Evolutionary conservation across 331 rosid species (phyloP).

Genomic region (Cucumis variabilis): DNA sequence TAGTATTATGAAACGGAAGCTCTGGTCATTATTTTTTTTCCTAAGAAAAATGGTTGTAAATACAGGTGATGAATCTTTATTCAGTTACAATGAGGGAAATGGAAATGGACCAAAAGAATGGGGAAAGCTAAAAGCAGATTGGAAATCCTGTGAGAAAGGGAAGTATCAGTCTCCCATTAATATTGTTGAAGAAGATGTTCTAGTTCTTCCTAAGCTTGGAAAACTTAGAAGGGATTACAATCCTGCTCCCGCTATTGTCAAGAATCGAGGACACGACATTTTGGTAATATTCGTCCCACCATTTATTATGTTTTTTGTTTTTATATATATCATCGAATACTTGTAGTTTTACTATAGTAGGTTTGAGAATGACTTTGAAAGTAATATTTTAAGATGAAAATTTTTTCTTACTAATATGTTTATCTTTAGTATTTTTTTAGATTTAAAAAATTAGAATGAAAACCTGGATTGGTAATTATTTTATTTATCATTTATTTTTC

Average conservation of each 20-base stretch:
- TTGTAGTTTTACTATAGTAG: neutral
- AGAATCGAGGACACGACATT: slow-evolving; percentile 71
- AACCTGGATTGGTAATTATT: no score
- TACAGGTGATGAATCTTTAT: slow-evolving; percentile 47
- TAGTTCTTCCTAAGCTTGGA: slow-evolving; percentile 51
- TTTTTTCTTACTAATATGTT: no score
- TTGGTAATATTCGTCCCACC: slow-evolving; percentile 34
- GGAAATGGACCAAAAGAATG: slow-evolving; percentile 72
- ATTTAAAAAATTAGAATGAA: no score
- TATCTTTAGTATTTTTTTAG: no score
- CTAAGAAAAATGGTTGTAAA: no score
- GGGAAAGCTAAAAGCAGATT: slow-evolving; percentile 59
- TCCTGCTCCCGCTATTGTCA: slow-evolving; percentile 58
- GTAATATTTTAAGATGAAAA: no score
- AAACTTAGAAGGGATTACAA: slow-evolving; percentile 55
- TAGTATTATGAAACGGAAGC: no score
- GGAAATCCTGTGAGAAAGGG: slow-evolving; percentile 70
- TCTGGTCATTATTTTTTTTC: no score
- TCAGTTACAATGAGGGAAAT: slow-evolving; percentile 48
- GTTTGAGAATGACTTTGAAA: neutral
- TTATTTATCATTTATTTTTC: no score
- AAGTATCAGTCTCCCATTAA: slow-evolving; percentile 85
- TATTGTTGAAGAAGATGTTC: slow-evolving; percentile 44
- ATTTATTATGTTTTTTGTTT: neutral
- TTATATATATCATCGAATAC: neutral